Evolutionary conservation across 176 grass and related monocot genomes (phyloP), one percentile per base, ranked within the genome.

Genomic region (Triticum monococcum): DNA sequence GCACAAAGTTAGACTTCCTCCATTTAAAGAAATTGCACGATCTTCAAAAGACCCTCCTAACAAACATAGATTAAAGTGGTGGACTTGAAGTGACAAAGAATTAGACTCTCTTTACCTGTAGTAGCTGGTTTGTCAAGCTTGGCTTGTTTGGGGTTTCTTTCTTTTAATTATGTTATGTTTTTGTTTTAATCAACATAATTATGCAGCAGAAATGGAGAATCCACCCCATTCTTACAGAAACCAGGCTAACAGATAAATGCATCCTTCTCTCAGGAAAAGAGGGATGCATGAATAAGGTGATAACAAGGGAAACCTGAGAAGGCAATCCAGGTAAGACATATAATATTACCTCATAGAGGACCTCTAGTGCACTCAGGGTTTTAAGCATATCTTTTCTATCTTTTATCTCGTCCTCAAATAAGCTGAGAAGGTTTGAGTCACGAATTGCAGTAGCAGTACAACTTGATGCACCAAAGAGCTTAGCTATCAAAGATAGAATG

Each of bases 381-480:
- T 88, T 91, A 52, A 98, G 92, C 80, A 82, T 86, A 83, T 98
- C 97, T 65, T 77, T 88, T 82, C 77, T 85, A 88, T 96, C 88
- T 68, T 96, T 98, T 61, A 98, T 98, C 86, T 94, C 97, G 5
- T 63, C 43, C 88, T 91, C 92, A 95, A 94, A 98, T 87, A 98
- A 88, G 64, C 89, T 92, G 65, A 96, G 91, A 75, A 98, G 97
- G 69, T 92, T 79, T 20, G 79, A 96, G 79, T 86, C 80, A 72
- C 79, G 72, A 85, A 98, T 90, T 81, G 84, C 79, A 38, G 87
- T 85, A 81, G 90, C 94, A 82, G 87, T 70, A 86, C 80, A 86
- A 46, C 75, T 91, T 82, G 94, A 94, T 80, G 94, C 76, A 46
- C 82, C 85, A 81, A 96, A 98, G 45, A 98, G 88, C 79, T 96